Conservation (phyloP, 2,329 filamentous ascomycete species). For the Fusarium armeniacum region DNA sequence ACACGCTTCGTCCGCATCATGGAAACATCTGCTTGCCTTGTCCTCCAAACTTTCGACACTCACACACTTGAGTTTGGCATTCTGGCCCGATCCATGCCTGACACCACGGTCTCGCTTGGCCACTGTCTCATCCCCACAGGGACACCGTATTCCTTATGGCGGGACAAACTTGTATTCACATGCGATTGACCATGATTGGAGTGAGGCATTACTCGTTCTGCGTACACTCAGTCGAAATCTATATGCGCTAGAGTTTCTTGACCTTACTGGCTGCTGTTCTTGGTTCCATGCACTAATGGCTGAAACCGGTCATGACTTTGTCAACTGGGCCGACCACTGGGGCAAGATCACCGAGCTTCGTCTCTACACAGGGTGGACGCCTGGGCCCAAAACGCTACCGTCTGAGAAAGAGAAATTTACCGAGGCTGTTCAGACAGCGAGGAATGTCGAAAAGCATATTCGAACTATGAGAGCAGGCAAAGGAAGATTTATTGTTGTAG, state of each 20-base stretch:
- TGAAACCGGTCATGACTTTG: constrained; percentile 60
- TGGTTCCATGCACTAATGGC: constrained; percentile 67
- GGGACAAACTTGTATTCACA: constrained; percentile 71
- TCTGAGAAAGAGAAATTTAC: constrained; percentile 54
- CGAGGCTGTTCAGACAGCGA: constrained; percentile 57
- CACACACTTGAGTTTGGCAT: constrained; percentile 72
- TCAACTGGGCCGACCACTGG: constrained; percentile 70
- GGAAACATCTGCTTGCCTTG: constrained; percentile 71
- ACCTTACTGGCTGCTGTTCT: constrained; percentile 70
- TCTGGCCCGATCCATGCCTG: constrained; percentile 73
- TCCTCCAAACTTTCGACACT: constrained; percentile 66
- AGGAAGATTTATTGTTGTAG: constrained; percentile 65
- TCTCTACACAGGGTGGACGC: constrained; percentile 61
- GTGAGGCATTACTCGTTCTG: constrained; percentile 69
- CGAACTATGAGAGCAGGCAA: constrained; percentile 61
- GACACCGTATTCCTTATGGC: constrained; percentile 63
- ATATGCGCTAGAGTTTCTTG: constrained; percentile 72
- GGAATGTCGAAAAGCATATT: constrained; percentile 64
- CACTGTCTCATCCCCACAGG: constrained; percentile 62
- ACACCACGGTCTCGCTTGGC: constrained; percentile 67
- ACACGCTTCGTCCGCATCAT: constrained; percentile 60
- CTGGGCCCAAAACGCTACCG: constrained; percentile 53
- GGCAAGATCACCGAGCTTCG: constrained; percentile 64
- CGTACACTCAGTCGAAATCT: constrained; percentile 67
- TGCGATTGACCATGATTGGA: constrained; percentile 70